These are phyloP conservation scores for Eleusine indica DNA, from an alignment of 176 grass and related monocot genomes.

Conservation along the genomic window DNA sequence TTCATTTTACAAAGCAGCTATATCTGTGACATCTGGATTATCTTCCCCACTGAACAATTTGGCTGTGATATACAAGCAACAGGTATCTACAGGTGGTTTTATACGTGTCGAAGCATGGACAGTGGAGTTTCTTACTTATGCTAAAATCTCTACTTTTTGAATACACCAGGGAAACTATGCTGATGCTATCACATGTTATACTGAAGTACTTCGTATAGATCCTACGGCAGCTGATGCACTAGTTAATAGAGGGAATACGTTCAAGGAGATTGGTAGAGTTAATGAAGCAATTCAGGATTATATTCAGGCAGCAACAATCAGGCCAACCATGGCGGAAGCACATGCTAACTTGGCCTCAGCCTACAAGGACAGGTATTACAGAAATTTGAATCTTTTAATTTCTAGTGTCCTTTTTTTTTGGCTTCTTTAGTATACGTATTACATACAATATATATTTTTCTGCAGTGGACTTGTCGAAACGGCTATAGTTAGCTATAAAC, in stretches of 20 bases:
- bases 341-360: conserved; percentile 94
- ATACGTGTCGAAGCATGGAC: neutral
- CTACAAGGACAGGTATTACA: conserved; percentile 79
- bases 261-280: conserved; percentile 88
- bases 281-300: conserved; percentile 96
- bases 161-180: conserved; percentile 80
- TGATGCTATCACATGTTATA: conserved; percentile 85
- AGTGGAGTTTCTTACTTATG: neutral
- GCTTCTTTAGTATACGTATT: neutral
- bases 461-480: conserved; percentile 77
- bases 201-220: conserved; percentile 80
- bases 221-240: conserved; percentile 80
- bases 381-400: neutral
- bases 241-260: conserved; percentile 93
- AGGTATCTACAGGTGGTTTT: conserved; percentile 46
- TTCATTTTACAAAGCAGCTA: conserved; percentile 84
- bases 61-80: conserved; percentile 93
- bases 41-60: conserved; percentile 92
- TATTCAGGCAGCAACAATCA: conserved; percentile 65
- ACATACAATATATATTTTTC: neutral
- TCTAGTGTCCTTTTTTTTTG: neutral
- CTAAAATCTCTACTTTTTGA: neutral
- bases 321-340: conserved; percentile 90
- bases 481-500: conserved; percentile 84
- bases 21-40: conserved; percentile 80